Evolutionary conservation across 2,329 filamentous ascomycete genomes (phyloP).

Genomic region (Leptographium lundbergii): DNA sequence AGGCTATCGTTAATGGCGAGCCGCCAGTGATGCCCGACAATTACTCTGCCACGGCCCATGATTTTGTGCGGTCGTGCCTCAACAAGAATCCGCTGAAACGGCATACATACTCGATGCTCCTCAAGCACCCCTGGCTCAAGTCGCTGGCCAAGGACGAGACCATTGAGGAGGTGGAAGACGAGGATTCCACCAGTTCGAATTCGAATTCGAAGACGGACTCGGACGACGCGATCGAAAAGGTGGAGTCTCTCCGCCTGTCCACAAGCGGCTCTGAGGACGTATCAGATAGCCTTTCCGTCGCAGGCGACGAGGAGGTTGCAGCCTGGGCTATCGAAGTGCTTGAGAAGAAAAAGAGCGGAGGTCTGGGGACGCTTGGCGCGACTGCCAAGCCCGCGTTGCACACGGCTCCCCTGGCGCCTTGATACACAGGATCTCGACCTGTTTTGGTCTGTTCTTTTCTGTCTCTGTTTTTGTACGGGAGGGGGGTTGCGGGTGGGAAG

Average conservation of each 20-base stretch:
- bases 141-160: slow-evolving; percentile 18
- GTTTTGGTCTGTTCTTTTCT: slow-evolving; percentile 8
- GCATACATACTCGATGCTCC: slow-evolving; percentile 85
- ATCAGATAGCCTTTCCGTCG: slow-evolving; percentile 18
- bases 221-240: slow-evolving; percentile 22
- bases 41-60: slow-evolving; percentile 67
- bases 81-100: slow-evolving; percentile 86
- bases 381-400: slow-evolving; percentile 69
- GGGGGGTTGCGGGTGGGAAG: not conserved
- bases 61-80: slow-evolving; percentile 81
- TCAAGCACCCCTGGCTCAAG: slow-evolving; percentile 78
- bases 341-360: slow-evolving; percentile 49
- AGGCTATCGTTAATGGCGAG: slow-evolving; percentile 98
- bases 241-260: slow-evolving; percentile 21
- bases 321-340: slow-evolving; percentile 70
- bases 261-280: slow-evolving; percentile 26
- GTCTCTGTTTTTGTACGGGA: slow-evolving; percentile 1
- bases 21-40: slow-evolving; percentile 75
- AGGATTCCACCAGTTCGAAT: slow-evolving; percentile 10
- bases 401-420: slow-evolving; percentile 64
- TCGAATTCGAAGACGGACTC: slow-evolving; percentile 6
- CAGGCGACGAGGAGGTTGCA: slow-evolving; percentile 71
- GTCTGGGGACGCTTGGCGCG: slow-evolving; percentile 25
- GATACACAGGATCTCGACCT: not conserved
- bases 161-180: slow-evolving; percentile 21